Conservation (phyloP, 306 rosid species). For the Fragaria vesca region DNA sequence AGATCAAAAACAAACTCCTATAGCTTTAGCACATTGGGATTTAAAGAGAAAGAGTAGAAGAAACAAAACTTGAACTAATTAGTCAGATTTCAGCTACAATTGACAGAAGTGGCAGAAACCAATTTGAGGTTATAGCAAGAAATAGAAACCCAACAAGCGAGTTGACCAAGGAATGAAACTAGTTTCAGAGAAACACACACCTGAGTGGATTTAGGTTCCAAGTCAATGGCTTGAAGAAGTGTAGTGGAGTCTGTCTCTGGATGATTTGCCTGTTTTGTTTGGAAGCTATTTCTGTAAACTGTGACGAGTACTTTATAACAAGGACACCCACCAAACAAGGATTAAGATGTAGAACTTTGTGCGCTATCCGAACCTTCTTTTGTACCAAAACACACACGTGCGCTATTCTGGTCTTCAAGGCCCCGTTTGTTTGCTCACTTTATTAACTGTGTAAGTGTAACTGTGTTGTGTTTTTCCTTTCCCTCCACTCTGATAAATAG, state of each 20-base stretch:
- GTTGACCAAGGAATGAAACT: not conserved
- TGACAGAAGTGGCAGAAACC: not conserved
- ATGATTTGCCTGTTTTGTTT: slow-evolving; percentile 10
- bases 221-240: slow-evolving; percentile 6
- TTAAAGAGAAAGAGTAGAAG: not conserved
- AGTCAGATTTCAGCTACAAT: not conserved
- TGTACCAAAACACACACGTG: slow-evolving; percentile 19
- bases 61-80: not conserved
- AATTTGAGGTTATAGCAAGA: not conserved
- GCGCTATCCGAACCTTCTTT: slow-evolving; percentile 9
- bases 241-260: not conserved
- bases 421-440: not conserved
- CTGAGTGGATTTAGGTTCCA: slow-evolving; percentile 5
- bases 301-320: not conserved
- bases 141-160: not conserved
- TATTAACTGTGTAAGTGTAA: not conserved
- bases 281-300: not conserved
- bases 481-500: not conserved
- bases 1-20: not conserved
- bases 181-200: not conserved
- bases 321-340: slow-evolving; percentile 26
- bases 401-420: not conserved
- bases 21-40: not conserved
- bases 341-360: slow-evolving; percentile 11
- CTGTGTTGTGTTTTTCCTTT: not conserved